These are phyloP conservation scores for Omphalotus olearius DNA, from an alignment of 1,284 basidiomycete species.

Conservation along the genomic window DNA sequence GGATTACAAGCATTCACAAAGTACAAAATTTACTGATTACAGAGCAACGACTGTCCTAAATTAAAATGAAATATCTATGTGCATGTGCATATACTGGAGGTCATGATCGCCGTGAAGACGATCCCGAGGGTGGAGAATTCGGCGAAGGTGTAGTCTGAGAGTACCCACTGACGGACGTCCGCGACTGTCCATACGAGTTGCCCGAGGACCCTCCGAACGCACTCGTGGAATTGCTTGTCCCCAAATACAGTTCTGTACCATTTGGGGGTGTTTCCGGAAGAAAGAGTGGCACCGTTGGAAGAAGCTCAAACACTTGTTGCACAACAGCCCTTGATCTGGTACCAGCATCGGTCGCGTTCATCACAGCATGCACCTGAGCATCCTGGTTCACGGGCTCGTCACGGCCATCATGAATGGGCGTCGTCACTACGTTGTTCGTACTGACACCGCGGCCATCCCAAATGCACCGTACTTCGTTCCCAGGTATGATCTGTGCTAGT, in stretches of 20 bases:
- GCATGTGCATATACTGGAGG: no score
- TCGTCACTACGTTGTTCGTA: constrained; percentile 30
- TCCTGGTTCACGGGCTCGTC: constrained; percentile 37
- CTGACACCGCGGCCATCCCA: constrained; percentile 78
- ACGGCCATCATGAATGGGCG: constrained; percentile 27
- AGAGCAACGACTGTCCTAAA: no score
- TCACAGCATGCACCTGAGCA: constrained; percentile 58
- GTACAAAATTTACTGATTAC: no score
- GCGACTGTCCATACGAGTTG: no score
- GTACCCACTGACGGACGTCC: no score
- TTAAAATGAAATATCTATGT: no score
- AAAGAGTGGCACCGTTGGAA: constrained; percentile 56
- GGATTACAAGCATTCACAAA: no score
- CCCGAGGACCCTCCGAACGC: no score
- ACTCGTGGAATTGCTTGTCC: no score
- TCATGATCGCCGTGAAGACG: no score
- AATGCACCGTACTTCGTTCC: constrained; percentile 81
- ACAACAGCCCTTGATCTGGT: constrained; percentile 31
- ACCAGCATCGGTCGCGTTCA: constrained; percentile 44
- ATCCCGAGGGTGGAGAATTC: no score
- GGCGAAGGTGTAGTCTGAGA: no score
- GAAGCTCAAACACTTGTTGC: constrained; percentile 63
- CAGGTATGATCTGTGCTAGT: constrained; percentile 87
- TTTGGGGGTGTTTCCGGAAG: constrained; percentile 28
- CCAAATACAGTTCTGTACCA: constrained; percentile 19